phyloP scores from a whole-genome alignment of 78 protist genomes.

The Dictyostelium firmibasis region DNA sequence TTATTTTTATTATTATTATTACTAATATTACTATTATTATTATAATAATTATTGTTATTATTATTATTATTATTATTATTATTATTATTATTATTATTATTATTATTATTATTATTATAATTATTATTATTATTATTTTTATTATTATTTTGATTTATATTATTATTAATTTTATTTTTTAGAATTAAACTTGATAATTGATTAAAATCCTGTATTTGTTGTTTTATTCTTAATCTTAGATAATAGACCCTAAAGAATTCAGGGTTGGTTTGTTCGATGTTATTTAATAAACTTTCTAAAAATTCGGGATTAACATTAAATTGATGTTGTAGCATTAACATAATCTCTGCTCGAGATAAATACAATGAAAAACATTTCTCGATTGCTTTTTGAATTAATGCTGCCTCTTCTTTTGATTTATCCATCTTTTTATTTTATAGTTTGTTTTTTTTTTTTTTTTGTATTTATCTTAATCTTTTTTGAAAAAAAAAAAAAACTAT shows the following conservation, averaged over 20 bases:
- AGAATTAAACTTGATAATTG: slow-evolving; percentile 10
- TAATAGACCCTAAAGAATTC: slow-evolving; percentile 52
- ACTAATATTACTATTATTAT: background rate
- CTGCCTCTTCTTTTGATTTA: background rate
- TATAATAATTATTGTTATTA: background rate
- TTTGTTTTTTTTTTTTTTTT: background rate
- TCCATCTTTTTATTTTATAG: background rate
- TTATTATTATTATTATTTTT: background rate
- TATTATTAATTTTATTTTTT: background rate
- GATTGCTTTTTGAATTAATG: slow-evolving; percentile 31
- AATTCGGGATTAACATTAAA: slow-evolving; percentile 33
- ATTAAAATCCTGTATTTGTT: slow-evolving; percentile 61
- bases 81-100: background rate
- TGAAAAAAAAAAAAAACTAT: background rate
- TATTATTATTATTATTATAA: background rate
- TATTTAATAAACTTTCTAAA: slow-evolving; percentile 25
- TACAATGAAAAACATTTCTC: slow-evolving; percentile 60
- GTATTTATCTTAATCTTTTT: no score
- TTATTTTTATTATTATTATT: no score
- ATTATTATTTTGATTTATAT: background rate
- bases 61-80: background rate
- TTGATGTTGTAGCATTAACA: slow-evolving; percentile 53
- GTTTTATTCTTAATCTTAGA: slow-evolving; percentile 46
- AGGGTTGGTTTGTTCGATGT: slow-evolving; percentile 36
- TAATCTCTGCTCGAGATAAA: slow-evolving; percentile 52